phyloP scores from a whole-genome alignment of 495 filamentous ascomycete species.

The Tuber calosporum region DNA sequence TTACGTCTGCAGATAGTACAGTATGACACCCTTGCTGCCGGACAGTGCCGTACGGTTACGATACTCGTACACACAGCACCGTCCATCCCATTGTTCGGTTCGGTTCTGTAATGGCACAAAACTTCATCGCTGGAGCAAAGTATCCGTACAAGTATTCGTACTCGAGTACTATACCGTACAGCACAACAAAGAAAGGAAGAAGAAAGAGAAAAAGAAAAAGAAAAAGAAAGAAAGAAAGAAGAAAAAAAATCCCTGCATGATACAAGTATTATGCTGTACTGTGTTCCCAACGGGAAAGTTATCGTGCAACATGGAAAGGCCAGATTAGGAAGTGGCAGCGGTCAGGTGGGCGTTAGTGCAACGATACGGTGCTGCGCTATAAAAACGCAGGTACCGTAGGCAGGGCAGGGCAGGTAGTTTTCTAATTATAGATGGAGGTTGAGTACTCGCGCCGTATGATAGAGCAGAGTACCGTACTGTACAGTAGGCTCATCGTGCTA shows the following conservation, averaged over 20 bases:
- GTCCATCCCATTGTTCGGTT: not conserved
- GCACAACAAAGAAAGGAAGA: too few relatives aligned
- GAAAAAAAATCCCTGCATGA: not conserved
- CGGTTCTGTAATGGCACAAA: not conserved
- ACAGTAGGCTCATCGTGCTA: not conserved
- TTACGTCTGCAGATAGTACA: too few relatives aligned
- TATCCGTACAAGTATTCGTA: not conserved
- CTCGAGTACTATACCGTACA: not conserved
- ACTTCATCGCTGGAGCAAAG: too few relatives aligned
- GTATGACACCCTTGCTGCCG: too few relatives aligned
- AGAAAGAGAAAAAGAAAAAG: too few relatives aligned
- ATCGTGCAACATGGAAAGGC: not conserved
- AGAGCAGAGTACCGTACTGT: not conserved
- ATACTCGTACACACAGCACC: not conserved
- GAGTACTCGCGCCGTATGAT: too few relatives aligned
- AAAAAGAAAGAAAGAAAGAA: too few relatives aligned
- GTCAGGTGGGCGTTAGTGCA: not conserved
- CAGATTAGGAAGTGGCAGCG: not conserved
- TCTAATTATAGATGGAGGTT: too few relatives aligned
- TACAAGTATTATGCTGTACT: too few relatives aligned
- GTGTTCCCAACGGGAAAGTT: not conserved
- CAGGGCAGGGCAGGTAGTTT: not conserved
- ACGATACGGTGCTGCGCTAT: not conserved
- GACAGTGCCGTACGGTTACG: not conserved
- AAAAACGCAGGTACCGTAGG: not conserved